Conservation (phyloP, 2,329 filamentous ascomycete species). For the Ciborinia camelliae region DNA sequence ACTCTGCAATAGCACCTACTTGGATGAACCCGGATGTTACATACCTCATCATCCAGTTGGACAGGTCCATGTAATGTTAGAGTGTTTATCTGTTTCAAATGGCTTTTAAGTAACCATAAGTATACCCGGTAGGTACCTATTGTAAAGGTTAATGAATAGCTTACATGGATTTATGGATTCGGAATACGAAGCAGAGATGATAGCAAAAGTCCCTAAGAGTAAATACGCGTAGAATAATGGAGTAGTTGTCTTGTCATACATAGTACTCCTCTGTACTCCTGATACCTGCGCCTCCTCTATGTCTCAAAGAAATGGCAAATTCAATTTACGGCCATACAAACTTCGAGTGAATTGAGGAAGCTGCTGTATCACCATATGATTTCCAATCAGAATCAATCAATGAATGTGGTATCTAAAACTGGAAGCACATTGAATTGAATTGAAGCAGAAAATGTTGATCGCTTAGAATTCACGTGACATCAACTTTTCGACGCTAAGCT, state of each 20-base stretch:
- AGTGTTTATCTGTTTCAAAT: neutral
- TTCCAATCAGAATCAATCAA: neutral
- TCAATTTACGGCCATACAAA: neutral
- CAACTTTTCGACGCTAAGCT: constrained; percentile 4
- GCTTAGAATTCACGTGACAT: constrained; percentile 7
- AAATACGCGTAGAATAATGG: neutral
- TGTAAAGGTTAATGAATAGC: neutral
- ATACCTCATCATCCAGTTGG: neutral
- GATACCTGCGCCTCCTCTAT: neutral
- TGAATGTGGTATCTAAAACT: neutral
- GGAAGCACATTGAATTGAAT: constrained; percentile 7
- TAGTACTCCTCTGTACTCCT: neutral
- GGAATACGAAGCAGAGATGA: neutral
- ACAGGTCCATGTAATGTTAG: neutral
- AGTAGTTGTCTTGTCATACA: neutral
- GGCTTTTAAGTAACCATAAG: neutral
- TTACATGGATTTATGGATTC: neutral
- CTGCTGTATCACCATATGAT: neutral
- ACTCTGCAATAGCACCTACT: neutral
- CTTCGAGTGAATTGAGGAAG: neutral
- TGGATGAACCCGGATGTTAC: neutral
- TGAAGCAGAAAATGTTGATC: neutral
- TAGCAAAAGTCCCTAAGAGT: neutral
- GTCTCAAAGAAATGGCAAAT: neutral
- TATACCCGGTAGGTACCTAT: too few species aligned